Base-by-base conservation (phyloP, 768 basidiomycete species). In the Suillus spraguei region DNA sequence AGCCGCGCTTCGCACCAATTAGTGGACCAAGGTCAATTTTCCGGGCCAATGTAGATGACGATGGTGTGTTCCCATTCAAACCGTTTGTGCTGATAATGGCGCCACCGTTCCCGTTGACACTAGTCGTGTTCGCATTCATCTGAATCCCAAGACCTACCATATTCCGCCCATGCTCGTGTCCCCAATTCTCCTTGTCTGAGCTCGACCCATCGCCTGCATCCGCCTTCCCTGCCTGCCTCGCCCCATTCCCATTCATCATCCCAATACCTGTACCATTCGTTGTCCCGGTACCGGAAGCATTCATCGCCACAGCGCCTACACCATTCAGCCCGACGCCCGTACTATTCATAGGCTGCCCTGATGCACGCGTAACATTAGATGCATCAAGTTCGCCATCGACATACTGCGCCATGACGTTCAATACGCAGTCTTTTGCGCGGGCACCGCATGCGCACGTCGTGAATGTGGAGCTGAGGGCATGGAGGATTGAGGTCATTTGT, bases 401-500 rank as follows among this genome's bases (percentile, higher is more conserved):
- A 65, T 90, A 87, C n/a, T 79, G 79, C 16, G 83, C 84, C 83
- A 90, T 88, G n/a, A 84, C 81, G 14, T 77, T 79, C 32, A 89
- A 72, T 3, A 85, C 88, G 67, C 91, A 92, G 60, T 89, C 85
- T 38, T 78, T 79, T 5, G 87, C 81, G 6, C 79, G 79, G 11
- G 83, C 78, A 7, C 90, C 90, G 66, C 90, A 92, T 0, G 90
- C 90, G 61, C 90, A 92, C 1, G 88, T 87, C 4, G 87, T 87
- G 69, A 91, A 92, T 0, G 87, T 89, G 20, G 86, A 87, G 8
- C 85, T 79, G 60, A 92, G 81, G 7, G 88, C 81, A 61, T 91
- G 88, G 0, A 92, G 81, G 70, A 91, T 87, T 32, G 87, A 85
- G 0, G 87, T 81, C 77, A 91, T 85, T 68, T 91, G 90, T 35